phyloP scores from a whole-genome alignment of 2,329 filamentous ascomycete genomes.

The Diaporthe batatas region DNA sequence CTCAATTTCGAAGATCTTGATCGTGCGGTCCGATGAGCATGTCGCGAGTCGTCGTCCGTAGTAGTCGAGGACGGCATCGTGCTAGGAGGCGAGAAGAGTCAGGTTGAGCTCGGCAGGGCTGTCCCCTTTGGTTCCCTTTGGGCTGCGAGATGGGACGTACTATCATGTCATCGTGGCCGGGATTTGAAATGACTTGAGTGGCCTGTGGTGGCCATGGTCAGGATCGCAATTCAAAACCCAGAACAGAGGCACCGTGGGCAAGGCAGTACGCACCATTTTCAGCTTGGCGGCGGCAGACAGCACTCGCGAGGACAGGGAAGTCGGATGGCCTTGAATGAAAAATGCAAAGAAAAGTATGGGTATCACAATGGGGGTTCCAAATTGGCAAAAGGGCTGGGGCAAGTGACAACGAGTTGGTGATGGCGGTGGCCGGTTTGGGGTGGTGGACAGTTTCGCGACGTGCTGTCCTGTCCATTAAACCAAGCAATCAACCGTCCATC shows the following conservation, averaged over 20 bases:
- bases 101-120: slow-evolving; percentile 34
- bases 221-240: slow-evolving; percentile 2
- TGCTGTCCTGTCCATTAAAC: slow-evolving; percentile 32
- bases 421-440: neutral
- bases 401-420: neutral
- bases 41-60: slow-evolving; percentile 96
- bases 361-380: neutral
- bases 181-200: slow-evolving; percentile 84
- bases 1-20: slow-evolving; percentile 99
- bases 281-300: slow-evolving; percentile 14
- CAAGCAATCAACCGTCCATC: slow-evolving; percentile 4
- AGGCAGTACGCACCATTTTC: slow-evolving; percentile 40
- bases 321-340: neutral
- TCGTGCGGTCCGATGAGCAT: slow-evolving; percentile 97
- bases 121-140: slow-evolving; percentile 34
- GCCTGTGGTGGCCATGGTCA: slow-evolving; percentile 51
- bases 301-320: neutral
- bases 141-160: slow-evolving; percentile 69
- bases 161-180: slow-evolving; percentile 99
- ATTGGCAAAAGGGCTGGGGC: neutral
- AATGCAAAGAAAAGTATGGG: neutral
- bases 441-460: slow-evolving; percentile 9
- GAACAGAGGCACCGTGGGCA: neutral
- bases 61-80: slow-evolving; percentile 98
- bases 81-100: slow-evolving; percentile 64